Percentiles rank a stretch among this genome's conserved stretches.
These are phyloP conservation scores for Prunus salicina DNA, from an alignment of 306 rosid species.

Conservation along the genomic window DNA sequence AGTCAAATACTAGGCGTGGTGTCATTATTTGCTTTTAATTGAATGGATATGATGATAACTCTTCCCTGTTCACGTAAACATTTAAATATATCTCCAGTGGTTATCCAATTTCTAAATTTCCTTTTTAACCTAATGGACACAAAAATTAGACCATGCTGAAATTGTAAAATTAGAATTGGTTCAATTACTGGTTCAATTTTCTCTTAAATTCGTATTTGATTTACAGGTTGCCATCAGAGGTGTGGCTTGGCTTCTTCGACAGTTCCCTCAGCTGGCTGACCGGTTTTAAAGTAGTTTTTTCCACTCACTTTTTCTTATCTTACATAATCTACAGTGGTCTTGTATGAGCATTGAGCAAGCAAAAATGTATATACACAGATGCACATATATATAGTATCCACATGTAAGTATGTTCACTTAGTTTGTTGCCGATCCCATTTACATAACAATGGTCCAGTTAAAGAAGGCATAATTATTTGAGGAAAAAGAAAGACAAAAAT, in stretches of 20 bases:
- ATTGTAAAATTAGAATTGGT: background rate
- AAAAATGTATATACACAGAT: background rate
- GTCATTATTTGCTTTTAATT: too few relatives aligned
- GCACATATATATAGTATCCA: background rate
- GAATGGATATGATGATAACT: too few relatives aligned
- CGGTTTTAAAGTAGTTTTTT: conserved; percentile 8
- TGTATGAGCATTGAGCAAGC: background rate
- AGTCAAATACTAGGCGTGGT: too few relatives aligned
- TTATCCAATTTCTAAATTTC: background rate
- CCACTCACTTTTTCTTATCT: background rate
- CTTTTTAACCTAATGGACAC: background rate
- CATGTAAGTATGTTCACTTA: too few relatives aligned
- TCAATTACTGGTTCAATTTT: background rate
- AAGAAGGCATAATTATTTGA: too few relatives aligned
- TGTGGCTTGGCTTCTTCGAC: conserved; percentile 79
- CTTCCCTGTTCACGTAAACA: too few relatives aligned
- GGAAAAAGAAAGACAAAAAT: too few relatives aligned
- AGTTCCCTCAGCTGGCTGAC: conserved; percentile 67
- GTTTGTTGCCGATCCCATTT: too few relatives aligned
- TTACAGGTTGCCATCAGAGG: conserved; percentile 61
- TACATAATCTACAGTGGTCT: background rate
- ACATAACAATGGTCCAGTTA: too few relatives aligned
- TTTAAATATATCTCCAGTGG: background rate
- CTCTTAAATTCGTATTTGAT: background rate
- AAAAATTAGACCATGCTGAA: background rate